Base-by-base conservation (phyloP, 371 early-diverging fungal genomes). In the Mortierella sp. region DNA sequence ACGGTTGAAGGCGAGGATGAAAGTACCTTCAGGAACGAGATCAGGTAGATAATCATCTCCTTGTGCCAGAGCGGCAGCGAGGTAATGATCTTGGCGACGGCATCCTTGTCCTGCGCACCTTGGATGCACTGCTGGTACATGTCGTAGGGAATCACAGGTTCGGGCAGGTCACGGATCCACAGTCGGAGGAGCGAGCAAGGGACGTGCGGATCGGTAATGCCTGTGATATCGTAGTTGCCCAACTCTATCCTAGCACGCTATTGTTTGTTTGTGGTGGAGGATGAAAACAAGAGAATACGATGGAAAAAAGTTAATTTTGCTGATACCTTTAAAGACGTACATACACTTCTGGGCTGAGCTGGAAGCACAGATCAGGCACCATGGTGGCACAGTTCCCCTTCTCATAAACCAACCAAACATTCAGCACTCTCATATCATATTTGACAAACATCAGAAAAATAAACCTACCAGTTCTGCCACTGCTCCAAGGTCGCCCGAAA, bases 121-220 rank as follows among this genome's bases (percentile, higher is more conserved):
- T 86, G 79, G 75, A 96, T 92, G 84, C 97, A 96, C 27, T 77
- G 80, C 54, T 93, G 90, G 79, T 99, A 98, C 74, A 92, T 89
- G n/a, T 93, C 92, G n/a, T 92, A 88, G 0, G 97, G 95, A 46
- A 99, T 97, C 29, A 98, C 89, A 8, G 99, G 98, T 8, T 97
- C 96, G 2, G 97, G 93, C 18, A 99, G 93, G 71, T 99, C 98
- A 24, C 99, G 93, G 49, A 98, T 91, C 98, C 98, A 98, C 35
- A 95, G 93, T 75, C 98, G 97, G 12, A 98, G 88, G 58, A 99
- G 88, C 0, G 98, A 98, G 32, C 97, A 96, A 2, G 98, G 97
- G 0, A 97, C 96, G 86, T 97, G 96, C 7, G 98, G 97, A 83
- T 98, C 99, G 4, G 92, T 89, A 24, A 97, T 93, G 5, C 92